Conservation (phyloP, 371 early-diverging fungal genomes). For the Actinomortierella wolfii region DNA sequence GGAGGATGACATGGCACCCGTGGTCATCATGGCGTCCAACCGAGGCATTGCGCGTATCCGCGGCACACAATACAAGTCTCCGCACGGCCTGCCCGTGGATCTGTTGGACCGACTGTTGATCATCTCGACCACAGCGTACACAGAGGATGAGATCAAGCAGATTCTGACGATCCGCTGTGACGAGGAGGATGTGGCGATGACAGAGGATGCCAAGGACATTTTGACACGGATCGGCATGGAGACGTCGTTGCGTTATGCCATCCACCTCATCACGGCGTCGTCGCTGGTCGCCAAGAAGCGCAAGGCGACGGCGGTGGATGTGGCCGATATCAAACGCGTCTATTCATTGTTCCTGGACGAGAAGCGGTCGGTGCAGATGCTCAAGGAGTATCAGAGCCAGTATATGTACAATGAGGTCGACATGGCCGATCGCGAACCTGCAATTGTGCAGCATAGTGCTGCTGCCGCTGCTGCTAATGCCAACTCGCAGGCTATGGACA, state of each 20-base stretch:
- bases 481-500: too few species aligned
- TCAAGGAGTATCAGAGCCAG: slow-evolving; percentile 91
- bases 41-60: slow-evolving; percentile 93
- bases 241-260: slow-evolving; percentile 95
- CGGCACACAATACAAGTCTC: slow-evolving; percentile 92
- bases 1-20: slow-evolving; percentile 94
- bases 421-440: slow-evolving; percentile 39
- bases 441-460: slow-evolving; percentile 7
- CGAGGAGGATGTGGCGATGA: slow-evolving; percentile 97
- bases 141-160: slow-evolving; percentile 84
- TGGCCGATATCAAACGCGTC: slow-evolving; percentile 90
- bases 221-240: slow-evolving; percentile 91
- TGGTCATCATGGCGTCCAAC: slow-evolving; percentile 99
- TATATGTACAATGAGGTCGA: slow-evolving; percentile 86
- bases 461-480: too few species aligned
- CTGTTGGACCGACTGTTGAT: slow-evolving; percentile 94
- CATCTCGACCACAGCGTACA: slow-evolving; percentile 88
- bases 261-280: slow-evolving; percentile 95
- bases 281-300: slow-evolving; percentile 89
- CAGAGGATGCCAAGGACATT: slow-evolving; percentile 87
- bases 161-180: slow-evolving; percentile 91
- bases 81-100: slow-evolving; percentile 98
- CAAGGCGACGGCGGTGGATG: slow-evolving; percentile 88
- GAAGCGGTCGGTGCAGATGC: slow-evolving; percentile 92
- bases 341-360: slow-evolving; percentile 96